Percentiles rank a stretch among this genome's conserved stretches.
These are phyloP conservation scores for Theobroma cacao DNA, from an alignment of 345 rosid genomes.

Conservation along the genomic window DNA sequence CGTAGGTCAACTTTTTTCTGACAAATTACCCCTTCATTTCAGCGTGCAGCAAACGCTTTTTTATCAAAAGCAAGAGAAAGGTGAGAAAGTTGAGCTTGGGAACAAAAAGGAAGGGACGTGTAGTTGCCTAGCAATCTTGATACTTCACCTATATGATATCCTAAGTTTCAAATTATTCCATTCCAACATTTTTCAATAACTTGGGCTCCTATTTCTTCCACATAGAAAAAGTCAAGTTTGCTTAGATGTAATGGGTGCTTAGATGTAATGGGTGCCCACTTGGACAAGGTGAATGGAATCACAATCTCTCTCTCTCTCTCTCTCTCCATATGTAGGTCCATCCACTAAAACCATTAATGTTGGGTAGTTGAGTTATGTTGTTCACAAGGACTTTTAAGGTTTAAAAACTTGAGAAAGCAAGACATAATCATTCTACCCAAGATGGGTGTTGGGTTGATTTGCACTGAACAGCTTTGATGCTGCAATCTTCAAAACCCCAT, in stretches of 20 bases:
- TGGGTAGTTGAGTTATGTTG: constrained; percentile 22
- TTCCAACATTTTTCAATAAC: constrained; percentile 1
- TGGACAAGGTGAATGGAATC: constrained; percentile 19
- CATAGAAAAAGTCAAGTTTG: constrained; percentile 3
- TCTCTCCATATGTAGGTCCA: neutral
- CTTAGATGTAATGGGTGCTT: constrained; percentile 10
- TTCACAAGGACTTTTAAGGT: constrained; percentile 7
- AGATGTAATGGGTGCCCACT: constrained; percentile 23
- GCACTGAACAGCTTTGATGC: constrained; percentile 20
- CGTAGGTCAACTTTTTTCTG: neutral
- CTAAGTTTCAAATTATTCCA: constrained; percentile 10
- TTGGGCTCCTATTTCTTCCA: constrained; percentile 13
- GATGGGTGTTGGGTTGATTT: constrained; percentile 18
- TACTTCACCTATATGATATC: neutral
- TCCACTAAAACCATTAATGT: constrained; percentile 12
- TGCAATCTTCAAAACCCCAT: constrained; percentile 25
- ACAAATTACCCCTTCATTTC: neutral
- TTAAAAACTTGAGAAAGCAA: constrained; percentile 22
- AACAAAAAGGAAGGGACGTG: neutral
- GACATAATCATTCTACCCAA: constrained; percentile 28
- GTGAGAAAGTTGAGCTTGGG: neutral
- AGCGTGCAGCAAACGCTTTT: neutral
- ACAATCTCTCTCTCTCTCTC: constrained; percentile 4
- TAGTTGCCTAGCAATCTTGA: neutral
- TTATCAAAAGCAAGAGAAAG: neutral